Base-by-base conservation (phyloP, 2,329 filamentous ascomycete genomes). In the Cladobotryum mycophilum region DNA sequence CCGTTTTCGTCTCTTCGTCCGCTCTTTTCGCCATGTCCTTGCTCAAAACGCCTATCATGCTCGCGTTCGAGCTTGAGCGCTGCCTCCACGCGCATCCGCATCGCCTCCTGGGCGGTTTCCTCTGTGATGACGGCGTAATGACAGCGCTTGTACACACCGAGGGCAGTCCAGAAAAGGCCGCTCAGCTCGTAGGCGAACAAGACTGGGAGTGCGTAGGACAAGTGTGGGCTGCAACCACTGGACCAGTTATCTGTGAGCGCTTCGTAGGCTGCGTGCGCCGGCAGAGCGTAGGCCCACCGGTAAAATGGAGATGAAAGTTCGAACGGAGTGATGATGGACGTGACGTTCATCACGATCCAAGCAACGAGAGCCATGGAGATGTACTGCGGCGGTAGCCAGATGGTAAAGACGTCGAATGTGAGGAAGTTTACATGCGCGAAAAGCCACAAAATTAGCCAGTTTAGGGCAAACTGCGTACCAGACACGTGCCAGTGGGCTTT, bases 201-300 rank as follows among this genome's bases (percentile, higher is more conserved):
- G n/a, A 59, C 48, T 1, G 58, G 58, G 0, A 59, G 47, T 0
- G 58, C 52, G 25, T 52, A 54, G 12, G 47, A 51, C 12, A 59
- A 48, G 22, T 58, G 52, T 3, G 58, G 58, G n/a, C 54, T 58
- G 41, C 58, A 59, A 1, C 56, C 58, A 5, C n/a, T 14, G 2
- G 58, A 57, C 58, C 58, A 59, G 2, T 45, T 49, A 15, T 58
- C 56, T 15, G 30, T 54, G 17, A 59, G 52, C 11, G 45, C 17
- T 36, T 59, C 55, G 18, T 59, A 59, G 15, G 48, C 52, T 22
- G 54, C 47, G 12, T 58, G 56, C 11, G 57, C 54, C 15, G 55
- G 56, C 18, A 58, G 38, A 14, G 48, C 50, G 11, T 58, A 57
- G 22, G 49, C 57, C 41, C 52, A 46, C 13, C 51, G 57, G 25